phyloP scores from a whole-genome alignment of 2,329 filamentous ascomycete genomes.

The Fusarium cyanostomum region DNA sequence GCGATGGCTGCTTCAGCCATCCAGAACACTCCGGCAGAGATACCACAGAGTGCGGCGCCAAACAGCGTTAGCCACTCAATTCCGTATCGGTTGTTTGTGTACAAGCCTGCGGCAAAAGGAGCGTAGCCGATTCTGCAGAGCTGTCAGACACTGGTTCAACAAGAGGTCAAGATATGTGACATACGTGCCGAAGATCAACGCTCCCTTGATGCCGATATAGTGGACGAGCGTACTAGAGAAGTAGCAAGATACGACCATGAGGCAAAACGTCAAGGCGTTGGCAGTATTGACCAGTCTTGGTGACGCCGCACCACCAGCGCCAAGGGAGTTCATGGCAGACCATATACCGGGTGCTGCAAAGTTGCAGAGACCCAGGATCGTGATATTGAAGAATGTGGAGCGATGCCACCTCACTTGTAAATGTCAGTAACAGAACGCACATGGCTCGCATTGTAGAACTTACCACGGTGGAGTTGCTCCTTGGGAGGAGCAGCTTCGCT shows the following conservation, averaged over 20 bases:
- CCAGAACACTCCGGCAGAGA: slow-evolving; percentile 79
- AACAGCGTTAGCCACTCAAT: slow-evolving; percentile 74
- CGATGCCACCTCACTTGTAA: slow-evolving; percentile 72
- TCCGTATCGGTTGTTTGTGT: slow-evolving; percentile 76
- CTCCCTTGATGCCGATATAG: slow-evolving; percentile 75
- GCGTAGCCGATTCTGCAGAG: slow-evolving; percentile 68
- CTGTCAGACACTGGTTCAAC: background rate
- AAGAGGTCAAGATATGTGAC: slow-evolving; percentile 16
- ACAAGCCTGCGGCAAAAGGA: slow-evolving; percentile 75
- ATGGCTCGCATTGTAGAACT: background rate
- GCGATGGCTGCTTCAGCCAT: slow-evolving; percentile 79
- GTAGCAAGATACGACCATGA: slow-evolving; percentile 77
- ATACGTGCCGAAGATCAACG: slow-evolving; percentile 74
- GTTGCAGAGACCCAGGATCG: slow-evolving; percentile 76
- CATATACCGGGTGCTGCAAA: slow-evolving; percentile 77
- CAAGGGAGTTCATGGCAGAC: slow-evolving; percentile 77
- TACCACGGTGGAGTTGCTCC: slow-evolving; percentile 46
- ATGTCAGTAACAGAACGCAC: background rate
- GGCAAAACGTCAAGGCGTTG: slow-evolving; percentile 75
- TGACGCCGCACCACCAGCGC: slow-evolving; percentile 71
- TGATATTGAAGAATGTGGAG: slow-evolving; percentile 77
- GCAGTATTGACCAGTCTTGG: slow-evolving; percentile 75
- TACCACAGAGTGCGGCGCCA: slow-evolving; percentile 74
- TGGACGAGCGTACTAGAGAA: slow-evolving; percentile 71
- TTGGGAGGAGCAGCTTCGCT: slow-evolving; percentile 42